Evolutionary conservation across 768 basidiomycete species (phyloP).

Genomic region (Pulveroboletus frians): DNA sequence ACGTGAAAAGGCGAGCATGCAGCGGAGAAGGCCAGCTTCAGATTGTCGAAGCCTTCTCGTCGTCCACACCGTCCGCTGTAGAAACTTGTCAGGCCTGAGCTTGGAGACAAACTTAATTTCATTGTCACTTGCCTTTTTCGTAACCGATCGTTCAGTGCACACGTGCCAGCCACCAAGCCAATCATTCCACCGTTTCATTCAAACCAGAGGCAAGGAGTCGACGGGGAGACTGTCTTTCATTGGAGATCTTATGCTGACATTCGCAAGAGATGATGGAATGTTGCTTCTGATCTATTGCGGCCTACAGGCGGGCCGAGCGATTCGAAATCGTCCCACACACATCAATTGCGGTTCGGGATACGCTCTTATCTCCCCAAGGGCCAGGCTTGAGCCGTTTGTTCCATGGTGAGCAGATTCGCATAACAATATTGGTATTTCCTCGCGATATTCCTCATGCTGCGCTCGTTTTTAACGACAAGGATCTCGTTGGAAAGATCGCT

Average conservation of each 20-base stretch:
- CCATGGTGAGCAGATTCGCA: not conserved
- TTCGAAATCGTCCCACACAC: not conserved
- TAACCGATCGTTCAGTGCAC: constrained; percentile 25
- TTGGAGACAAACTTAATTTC: constrained; percentile 18
- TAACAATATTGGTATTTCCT: not conserved
- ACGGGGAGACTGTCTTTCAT: too few species aligned
- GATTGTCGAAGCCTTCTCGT: not conserved
- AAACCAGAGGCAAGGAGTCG: too few species aligned
- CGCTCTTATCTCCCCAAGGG: not conserved
- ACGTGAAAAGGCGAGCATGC: constrained; percentile 17
- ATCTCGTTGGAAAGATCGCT: not conserved
- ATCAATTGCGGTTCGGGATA: not conserved
- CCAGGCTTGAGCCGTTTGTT: too few species aligned
- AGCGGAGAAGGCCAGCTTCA: constrained; percentile 31
- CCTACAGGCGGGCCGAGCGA: not conserved
- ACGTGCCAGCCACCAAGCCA: constrained; percentile 14
- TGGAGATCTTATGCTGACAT: too few species aligned
- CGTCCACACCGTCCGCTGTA: constrained; percentile 1
- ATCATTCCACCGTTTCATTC: not conserved
- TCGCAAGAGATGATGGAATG: not conserved
- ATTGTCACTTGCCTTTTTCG: constrained; percentile 27
- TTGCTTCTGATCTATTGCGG: too few species aligned
- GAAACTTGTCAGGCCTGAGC: too few species aligned
- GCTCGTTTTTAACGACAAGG: not conserved
- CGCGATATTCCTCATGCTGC: not conserved